A percentile compares a stretch with the other conserved stretches of the same genome.
Conservation (phyloP, 345 rosid genomes). For the Hirschfeldia incana region DNA sequence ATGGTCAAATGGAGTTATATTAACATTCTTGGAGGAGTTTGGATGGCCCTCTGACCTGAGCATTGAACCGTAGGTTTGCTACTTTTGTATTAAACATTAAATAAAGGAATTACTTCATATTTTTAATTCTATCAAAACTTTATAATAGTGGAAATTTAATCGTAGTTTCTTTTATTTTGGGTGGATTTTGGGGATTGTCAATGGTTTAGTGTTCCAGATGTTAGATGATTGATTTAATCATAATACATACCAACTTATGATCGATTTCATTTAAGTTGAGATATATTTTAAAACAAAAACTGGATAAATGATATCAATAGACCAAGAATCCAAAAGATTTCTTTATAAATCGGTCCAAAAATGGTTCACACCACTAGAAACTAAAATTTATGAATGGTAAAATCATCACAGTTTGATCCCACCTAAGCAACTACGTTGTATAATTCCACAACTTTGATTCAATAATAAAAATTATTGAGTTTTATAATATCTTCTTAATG, state of each 20-base stretch:
- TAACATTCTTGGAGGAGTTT: slow-evolving; percentile 85
- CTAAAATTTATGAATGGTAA: neutral
- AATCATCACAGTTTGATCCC: too few species aligned
- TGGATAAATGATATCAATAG: too few species aligned
- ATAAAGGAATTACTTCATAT: neutral
- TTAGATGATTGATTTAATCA: neutral
- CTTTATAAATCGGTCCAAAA: neutral
- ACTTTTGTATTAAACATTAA: neutral
- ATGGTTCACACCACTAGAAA: neutral
- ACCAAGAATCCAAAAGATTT: neutral
- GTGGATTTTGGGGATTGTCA: neutral
- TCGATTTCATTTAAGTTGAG: neutral
- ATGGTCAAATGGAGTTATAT: slow-evolving; percentile 92
- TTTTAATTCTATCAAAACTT: neutral
- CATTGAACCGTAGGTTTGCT: slow-evolving; percentile 42
- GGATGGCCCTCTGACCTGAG: slow-evolving; percentile 75
- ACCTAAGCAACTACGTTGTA: too few species aligned
- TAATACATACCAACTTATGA: neutral
- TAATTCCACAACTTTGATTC: too few species aligned
- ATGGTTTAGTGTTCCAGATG: neutral
- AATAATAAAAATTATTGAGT: too few species aligned
- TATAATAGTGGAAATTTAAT: neutral
- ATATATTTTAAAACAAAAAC: neutral
- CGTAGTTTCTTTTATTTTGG: neutral
- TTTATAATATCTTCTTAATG: too few species aligned